Evolutionary conservation across 1,284 basidiomycete genomes (phyloP), one percentile per base, ranked within the genome.

Genomic region (Athelia psychrophila): DNA sequence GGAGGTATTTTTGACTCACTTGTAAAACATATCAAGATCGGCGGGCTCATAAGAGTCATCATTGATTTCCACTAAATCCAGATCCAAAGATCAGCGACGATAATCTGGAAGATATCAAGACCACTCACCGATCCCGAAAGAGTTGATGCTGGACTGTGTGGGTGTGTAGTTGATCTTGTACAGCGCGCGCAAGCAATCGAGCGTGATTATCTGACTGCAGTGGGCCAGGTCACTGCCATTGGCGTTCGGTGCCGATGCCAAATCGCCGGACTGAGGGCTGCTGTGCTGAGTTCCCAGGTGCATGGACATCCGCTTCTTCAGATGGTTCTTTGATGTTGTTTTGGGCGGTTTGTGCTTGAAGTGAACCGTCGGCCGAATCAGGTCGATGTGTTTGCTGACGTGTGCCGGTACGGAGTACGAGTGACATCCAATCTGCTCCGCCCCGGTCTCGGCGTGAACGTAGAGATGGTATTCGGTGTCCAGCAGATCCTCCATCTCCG

Each of bases 381-480:
- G 55, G 50, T 79, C 78, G 54, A 81, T 64, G 56, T 79, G 76
- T 18, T 65, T 63, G 24, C 67, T 58, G 48, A 81, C 61, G 50
- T 75, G 68, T 22, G 60, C 61, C 0, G 79, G 79, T 8, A 81
- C 64, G 49, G 74, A 67, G 55, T 81, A 81, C 30, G 63, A 59
- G 30, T 72, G 64, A 59, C 75, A 76, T 10, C 70, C 76, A 52
- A 74, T 59, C 49, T 72, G 71, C 51, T 67, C 62, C 51, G 60
- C 76, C 1, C 70, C 67, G 16, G 60, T 53, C 51, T 35, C 33
- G 12, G 12, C 18, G 33, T 79, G 77, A 9, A 54, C 63, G 56
- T 75, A 80, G 19, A 75, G 67, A 55, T 74, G 70, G 62, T 80
- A 82, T 54, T 80, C 72, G 2, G 79, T 70, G 47, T 70, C 67